Evolutionary conservation across 306 rosid species (phyloP).

Genomic region (Sophora flavescens): DNA sequence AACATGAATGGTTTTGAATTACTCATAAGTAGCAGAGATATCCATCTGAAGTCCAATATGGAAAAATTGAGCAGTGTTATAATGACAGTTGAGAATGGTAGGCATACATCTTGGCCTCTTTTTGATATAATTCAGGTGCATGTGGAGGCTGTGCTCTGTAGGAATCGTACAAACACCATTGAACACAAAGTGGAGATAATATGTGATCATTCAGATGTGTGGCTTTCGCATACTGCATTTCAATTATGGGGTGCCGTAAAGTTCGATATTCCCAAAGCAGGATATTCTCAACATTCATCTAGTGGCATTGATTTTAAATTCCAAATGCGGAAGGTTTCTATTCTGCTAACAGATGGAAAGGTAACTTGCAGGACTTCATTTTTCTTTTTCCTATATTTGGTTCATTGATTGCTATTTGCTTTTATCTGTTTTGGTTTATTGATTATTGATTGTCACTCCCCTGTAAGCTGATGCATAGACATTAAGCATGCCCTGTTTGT

Average conservation of each 20-base stretch:
- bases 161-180: conserved; percentile 42
- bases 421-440: not conserved
- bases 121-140: conserved; percentile 65
- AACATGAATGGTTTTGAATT: conserved; percentile 62
- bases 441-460: no score
- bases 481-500: no score
- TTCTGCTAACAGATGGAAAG: conserved; percentile 92
- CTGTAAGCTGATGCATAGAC: no score
- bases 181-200: conserved; percentile 57
- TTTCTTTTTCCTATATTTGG: conserved; percentile 23
- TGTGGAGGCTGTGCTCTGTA: conserved; percentile 55
- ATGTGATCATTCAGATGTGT: conserved; percentile 72
- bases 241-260: conserved; percentile 64
- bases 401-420: not conserved
- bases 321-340: conserved; percentile 68
- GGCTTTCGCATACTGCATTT: conserved; percentile 79
- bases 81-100: conserved; percentile 55
- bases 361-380: conserved; percentile 48
- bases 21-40: conserved; percentile 45
- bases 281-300: conserved; percentile 58
- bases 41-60: conserved; percentile 59
- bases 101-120: conserved; percentile 69
- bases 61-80: conserved; percentile 73
- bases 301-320: conserved; percentile 58
- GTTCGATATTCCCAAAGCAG: conserved; percentile 54